Percentiles rank a stretch among this genome's conserved stretches.
Conservation (phyloP, 2,329 filamentous ascomycete species). For the Cladophialophora immunda region DNA sequence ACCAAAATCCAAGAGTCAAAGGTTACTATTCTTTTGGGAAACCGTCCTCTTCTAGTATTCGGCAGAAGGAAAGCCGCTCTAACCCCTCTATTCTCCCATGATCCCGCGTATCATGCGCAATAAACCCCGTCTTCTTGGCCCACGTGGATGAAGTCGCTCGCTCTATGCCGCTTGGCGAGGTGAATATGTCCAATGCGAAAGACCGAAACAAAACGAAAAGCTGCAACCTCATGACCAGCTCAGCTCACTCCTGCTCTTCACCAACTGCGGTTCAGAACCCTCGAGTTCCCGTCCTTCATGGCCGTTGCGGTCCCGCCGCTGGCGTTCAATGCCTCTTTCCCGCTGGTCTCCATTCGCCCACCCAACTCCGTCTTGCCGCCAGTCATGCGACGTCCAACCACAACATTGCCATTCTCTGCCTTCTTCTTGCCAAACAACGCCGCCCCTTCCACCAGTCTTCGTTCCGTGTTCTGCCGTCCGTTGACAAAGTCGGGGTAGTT, state of each 20-base stretch:
- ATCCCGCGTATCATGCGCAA: not conserved
- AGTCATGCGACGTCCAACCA: slow-evolving; percentile 39
- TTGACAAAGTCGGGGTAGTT: slow-evolving; percentile 99
- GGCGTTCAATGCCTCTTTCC: slow-evolving; percentile 28
- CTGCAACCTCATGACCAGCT: not conserved
- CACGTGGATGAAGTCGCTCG: not conserved
- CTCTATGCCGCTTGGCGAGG: not conserved
- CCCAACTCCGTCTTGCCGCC: slow-evolving; percentile 40
- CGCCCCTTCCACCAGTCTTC: slow-evolving; percentile 68
- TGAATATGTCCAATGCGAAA: slow-evolving; percentile 1
- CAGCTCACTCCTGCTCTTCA: slow-evolving; percentile 4
- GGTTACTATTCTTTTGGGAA: not conserved
- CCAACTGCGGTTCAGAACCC: slow-evolving; percentile 32
- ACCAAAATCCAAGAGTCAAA: not conserved
- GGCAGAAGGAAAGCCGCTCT: not conserved
- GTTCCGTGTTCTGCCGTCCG: slow-evolving; percentile 68
- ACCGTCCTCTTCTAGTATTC: not conserved
- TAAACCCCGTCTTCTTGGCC: not conserved
- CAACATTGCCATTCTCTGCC: slow-evolving; percentile 30
- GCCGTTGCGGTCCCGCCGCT: slow-evolving; percentile 27
- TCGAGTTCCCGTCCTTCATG: slow-evolving; percentile 29
- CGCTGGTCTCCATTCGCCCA: slow-evolving; percentile 36
- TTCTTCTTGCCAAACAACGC: slow-evolving; percentile 63
- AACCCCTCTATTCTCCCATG: not conserved
- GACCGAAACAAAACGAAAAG: not conserved